These are phyloP conservation scores for Boletus rubroflammeus DNA, from an alignment of 768 basidiomycete species.

Conservation along the genomic window DNA sequence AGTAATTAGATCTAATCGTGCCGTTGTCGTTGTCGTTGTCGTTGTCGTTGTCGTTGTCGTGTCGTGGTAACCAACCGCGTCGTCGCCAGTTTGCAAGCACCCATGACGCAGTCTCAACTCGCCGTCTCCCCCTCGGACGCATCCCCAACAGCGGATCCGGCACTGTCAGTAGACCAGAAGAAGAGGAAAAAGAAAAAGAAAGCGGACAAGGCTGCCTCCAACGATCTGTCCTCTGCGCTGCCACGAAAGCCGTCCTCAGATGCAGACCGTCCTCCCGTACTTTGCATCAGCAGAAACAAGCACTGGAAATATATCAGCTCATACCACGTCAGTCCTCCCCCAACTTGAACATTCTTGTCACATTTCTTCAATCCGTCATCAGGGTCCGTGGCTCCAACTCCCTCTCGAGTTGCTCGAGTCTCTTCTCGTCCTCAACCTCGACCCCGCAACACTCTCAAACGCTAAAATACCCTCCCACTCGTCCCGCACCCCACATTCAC, in stretches of 20 bases:
- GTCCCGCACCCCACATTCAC: slow-evolving; percentile 11
- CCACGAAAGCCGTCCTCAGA: slow-evolving; percentile 36
- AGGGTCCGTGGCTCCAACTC: slow-evolving; percentile 93
- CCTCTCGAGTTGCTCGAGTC: slow-evolving; percentile 84
- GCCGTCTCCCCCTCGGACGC: slow-evolving; percentile 14
- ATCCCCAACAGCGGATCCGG: slow-evolving; percentile 22
- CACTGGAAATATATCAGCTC: slow-evolving; percentile 94
- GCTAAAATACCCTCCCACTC: slow-evolving; percentile 41
- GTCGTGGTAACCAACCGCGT: no score
- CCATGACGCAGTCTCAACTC: no score
- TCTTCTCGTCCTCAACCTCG: slow-evolving; percentile 71
- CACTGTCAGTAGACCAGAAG: slow-evolving; percentile 39
- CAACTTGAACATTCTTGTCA: not conserved
- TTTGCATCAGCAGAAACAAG: slow-evolving; percentile 90
- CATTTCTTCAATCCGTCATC: not conserved
- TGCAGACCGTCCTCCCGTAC: slow-evolving; percentile 53
- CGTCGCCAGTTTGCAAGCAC: no score
- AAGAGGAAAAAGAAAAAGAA: slow-evolving; percentile 69
- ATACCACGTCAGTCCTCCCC: slow-evolving; percentile 69
- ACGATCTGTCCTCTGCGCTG: slow-evolving; percentile 14
- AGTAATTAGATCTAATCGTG: no score
- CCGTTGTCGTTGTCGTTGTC: no score
- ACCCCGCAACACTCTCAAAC: slow-evolving; percentile 59
- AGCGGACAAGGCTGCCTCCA: slow-evolving; percentile 38
- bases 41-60: no score